Evolutionary conservation across 805 yeast species (phyloP), one percentile per base, ranked within the genome.

Genomic region (Ogataea chonburiensis): DNA sequence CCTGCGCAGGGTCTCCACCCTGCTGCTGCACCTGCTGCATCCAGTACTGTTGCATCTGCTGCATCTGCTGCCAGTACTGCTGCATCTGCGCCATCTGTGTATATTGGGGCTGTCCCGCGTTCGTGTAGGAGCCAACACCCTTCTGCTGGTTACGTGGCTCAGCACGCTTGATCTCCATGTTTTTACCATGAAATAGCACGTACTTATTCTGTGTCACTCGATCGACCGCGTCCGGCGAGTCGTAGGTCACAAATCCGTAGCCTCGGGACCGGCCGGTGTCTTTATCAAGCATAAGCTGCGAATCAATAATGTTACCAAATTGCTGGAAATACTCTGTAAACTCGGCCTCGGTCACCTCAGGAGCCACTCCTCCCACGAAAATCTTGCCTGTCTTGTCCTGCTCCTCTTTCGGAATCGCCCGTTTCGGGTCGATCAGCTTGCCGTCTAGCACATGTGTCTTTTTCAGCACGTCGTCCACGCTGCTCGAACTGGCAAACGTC

Each of bases 221-320:
- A 53, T 89, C 97, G 28, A 91, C 96, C 11, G 96, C 96, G 29
- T 83, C 89, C 15, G 95, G 94, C 13, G 94, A 77, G 56, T 91
- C 98, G 64, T 84, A 91, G 10, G 98, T 91, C 46, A 91, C 88
- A 61, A 91, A 91, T 1, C 98, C 98, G 61, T 88, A 91, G 17
- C 98, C 98, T 67, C 98, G 77, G 3, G 96, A 87, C 56, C 95
- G 78, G 42, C 98, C 97, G 4, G 97, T 86, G 60, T 89, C 97
- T 64, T 91, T 93, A 63, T 91, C 97, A 50, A 91, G 76, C 98
- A 91, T 91, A 49, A 91, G 75, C 65, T 89, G 97, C 33, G 96
- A 95, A 63, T 93, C 98, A 52, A 91, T 84, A 40, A 91, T 89
- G 26, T 79, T 77, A 50, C 97, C 98, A 62, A 81, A 91, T 63